phyloP scores from a whole-genome alignment of 257 asterid genomes.

The Capsicum baccatum region DNA sequence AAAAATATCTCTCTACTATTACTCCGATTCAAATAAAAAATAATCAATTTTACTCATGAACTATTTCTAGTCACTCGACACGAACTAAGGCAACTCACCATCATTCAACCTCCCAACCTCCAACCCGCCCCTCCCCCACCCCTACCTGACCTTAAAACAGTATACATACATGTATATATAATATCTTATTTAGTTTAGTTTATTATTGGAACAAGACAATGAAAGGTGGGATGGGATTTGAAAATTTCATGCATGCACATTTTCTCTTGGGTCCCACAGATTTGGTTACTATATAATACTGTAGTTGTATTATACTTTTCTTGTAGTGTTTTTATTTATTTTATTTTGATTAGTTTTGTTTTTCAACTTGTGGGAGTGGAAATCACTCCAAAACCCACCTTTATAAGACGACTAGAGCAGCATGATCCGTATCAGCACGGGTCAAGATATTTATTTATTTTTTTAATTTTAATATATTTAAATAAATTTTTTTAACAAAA shows the following conservation, averaged over 20 bases:
- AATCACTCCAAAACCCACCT: slow-evolving; percentile 24
- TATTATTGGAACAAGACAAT: slow-evolving; percentile 18
- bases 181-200: too few species aligned
- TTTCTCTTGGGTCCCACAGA: not conserved
- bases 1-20: not conserved
- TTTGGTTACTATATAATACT: too few species aligned
- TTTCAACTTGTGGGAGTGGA: slow-evolving; percentile 22
- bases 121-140: not conserved
- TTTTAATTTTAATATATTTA: too few species aligned
- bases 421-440: too few species aligned
- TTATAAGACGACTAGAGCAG: slow-evolving; percentile 14
- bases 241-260: not conserved
- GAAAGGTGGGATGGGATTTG: slow-evolving; percentile 20
- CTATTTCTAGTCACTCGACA: not conserved
- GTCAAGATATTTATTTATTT: too few species aligned
- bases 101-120: not conserved
- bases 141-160: not conserved
- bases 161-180: not conserved
- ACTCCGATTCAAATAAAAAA: not conserved
- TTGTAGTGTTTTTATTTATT: too few species aligned
- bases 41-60: not conserved
- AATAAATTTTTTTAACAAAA: too few species aligned
- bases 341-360: too few species aligned
- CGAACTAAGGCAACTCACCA: not conserved
- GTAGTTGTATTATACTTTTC: not conserved